Percentiles rank a stretch among this genome's conserved stretches.
These are phyloP conservation scores for Leptographium wingfieldii DNA, from an alignment of 2,329 filamentous ascomycete species.

Conservation along the genomic window DNA sequence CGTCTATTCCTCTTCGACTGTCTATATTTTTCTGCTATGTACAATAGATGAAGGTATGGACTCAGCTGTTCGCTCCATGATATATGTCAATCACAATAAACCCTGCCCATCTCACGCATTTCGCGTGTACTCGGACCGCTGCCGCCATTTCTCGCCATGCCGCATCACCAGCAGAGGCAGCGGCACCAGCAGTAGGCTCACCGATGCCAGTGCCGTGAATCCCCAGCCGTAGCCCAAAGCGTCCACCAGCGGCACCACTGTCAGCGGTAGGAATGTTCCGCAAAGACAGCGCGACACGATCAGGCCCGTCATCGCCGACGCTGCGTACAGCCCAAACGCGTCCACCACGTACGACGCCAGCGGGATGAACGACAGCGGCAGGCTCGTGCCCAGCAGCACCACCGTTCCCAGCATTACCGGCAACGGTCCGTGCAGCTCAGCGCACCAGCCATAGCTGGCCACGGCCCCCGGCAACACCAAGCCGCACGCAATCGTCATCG, in stretches of 20 bases:
- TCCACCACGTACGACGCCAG: constrained; percentile 44
- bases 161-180: constrained; percentile 37
- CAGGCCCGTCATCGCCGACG: constrained; percentile 42
- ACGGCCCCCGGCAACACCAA: constrained; percentile 32
- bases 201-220: constrained; percentile 29
- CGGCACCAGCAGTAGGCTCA: constrained; percentile 31
- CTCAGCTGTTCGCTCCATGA: too few species aligned
- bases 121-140: constrained; percentile 35
- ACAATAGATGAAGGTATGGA: too few species aligned
- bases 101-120: neutral
- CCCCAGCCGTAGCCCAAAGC: constrained; percentile 39
- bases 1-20: too few species aligned
- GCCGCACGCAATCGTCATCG: constrained; percentile 34
- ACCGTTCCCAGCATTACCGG: constrained; percentile 29
- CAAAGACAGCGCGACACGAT: constrained; percentile 42
- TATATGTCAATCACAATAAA: too few species aligned
- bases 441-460: constrained; percentile 37
- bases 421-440: constrained; percentile 29
- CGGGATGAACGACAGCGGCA: constrained; percentile 35
- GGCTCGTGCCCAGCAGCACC: constrained; percentile 29
- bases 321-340: constrained; percentile 41
- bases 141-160: constrained; percentile 40
- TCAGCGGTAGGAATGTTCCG: constrained; percentile 43
- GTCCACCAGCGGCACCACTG: constrained; percentile 32
- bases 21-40: too few species aligned